Percentiles rank a stretch among this genome's conserved stretches.
These are phyloP conservation scores for Thermothielavioides terrestris DNA, from an alignment of 495 filamentous ascomycete species.

Conservation along the genomic window DNA sequence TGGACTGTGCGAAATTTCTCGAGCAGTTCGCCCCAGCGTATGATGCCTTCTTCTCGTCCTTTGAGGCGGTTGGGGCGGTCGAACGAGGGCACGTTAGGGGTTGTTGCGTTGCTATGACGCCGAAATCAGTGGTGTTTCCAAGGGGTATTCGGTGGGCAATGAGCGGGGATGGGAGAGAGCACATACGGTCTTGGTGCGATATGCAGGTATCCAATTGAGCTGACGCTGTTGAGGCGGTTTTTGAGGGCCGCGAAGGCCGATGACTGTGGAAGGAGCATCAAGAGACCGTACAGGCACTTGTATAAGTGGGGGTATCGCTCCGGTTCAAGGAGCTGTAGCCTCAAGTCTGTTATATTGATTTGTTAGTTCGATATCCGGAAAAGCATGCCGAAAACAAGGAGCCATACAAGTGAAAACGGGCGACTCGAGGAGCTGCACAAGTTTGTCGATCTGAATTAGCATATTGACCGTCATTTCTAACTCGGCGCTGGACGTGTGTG, in stretches of 20 bases:
- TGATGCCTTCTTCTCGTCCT: conserved; percentile 69
- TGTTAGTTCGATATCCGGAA: too few relatives aligned
- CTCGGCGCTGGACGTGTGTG: conserved; percentile 64
- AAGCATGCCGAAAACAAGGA: neutral
- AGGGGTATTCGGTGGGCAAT: neutral
- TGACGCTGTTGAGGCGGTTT: conserved; percentile 92
- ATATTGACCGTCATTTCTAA: conserved; percentile 99
- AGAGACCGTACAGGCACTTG: conserved; percentile 93
- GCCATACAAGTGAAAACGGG: conserved; percentile 89
- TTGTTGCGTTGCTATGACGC: conserved; percentile 35
- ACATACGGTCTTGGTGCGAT: conserved; percentile 73
- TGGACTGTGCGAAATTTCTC: conserved; percentile 91
- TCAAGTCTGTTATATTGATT: too few relatives aligned
- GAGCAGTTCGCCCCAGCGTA: conserved; percentile 89
- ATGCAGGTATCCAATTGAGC: conserved; percentile 92
- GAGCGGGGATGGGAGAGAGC: neutral
- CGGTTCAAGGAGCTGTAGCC: conserved; percentile 94
- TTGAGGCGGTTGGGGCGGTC: conserved; percentile 80
- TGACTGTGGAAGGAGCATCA: conserved; percentile 97
- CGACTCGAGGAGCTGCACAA: conserved; percentile 94
- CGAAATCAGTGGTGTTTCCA: neutral
- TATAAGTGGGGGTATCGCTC: conserved; percentile 94
- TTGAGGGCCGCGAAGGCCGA: conserved; percentile 95
- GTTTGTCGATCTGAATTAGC: conserved; percentile 97
- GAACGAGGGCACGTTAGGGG: conserved; percentile 45